Evolutionary conservation across 108 stramenopile genomes (phyloP).

Genomic region (Fragilariopsis cylindrus): DNA sequence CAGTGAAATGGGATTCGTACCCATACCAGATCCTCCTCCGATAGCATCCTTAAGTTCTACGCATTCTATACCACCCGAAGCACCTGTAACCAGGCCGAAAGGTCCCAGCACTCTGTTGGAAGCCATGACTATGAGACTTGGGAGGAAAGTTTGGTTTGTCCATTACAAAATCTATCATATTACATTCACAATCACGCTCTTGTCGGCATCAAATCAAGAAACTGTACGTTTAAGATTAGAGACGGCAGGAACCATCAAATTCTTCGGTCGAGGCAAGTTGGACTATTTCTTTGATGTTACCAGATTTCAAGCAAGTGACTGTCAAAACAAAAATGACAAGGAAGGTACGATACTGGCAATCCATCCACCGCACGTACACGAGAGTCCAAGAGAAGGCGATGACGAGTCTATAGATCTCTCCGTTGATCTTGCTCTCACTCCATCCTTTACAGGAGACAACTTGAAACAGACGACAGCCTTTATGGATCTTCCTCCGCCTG

Average conservation of each 20-base stretch:
- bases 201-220: slow-evolving; percentile 29
- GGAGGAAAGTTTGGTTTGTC: slow-evolving; percentile 46
- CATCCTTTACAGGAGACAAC: slow-evolving; percentile 15
- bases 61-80: slow-evolving; percentile 5
- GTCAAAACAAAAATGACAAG: slow-evolving; percentile 23
- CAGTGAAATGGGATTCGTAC: slow-evolving; percentile 1
- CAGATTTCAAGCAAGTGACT: slow-evolving; percentile 46
- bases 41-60: neutral
- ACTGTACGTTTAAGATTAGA: slow-evolving; percentile 40
- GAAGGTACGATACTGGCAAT: slow-evolving; percentile 27
- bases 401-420: slow-evolving; percentile 17
- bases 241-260: slow-evolving; percentile 43
- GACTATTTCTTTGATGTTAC: slow-evolving; percentile 67
- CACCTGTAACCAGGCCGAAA: neutral
- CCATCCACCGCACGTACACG: slow-evolving; percentile 11
- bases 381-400: slow-evolving; percentile 20
- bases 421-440: slow-evolving; percentile 13
- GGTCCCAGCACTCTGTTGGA: slow-evolving; percentile 33
- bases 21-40: neutral
- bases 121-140: slow-evolving; percentile 45
- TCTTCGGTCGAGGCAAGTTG: slow-evolving; percentile 51
- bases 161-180: slow-evolving; percentile 36
- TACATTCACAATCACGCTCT: slow-evolving; percentile 31
- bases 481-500: slow-evolving; percentile 50
- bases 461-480: slow-evolving; percentile 27